These are phyloP conservation scores for Lentinula sp. DNA, from an alignment of 768 basidiomycete genomes.

Conservation along the genomic window DNA sequence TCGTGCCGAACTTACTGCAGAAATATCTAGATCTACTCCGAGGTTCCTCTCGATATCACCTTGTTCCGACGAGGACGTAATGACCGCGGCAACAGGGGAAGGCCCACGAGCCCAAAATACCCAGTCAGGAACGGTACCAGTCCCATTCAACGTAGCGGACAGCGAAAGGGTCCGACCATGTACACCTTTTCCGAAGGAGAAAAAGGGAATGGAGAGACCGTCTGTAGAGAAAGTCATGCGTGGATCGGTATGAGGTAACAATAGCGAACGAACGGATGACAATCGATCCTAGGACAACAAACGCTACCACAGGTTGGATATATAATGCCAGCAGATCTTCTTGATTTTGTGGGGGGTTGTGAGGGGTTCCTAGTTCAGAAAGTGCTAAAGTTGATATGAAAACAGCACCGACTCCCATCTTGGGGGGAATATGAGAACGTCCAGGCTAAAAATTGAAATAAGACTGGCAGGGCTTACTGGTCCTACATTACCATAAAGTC, in stretches of 20 bases:
- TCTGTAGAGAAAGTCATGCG: slow-evolving; percentile 28
- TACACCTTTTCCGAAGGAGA: slow-evolving; percentile 44
- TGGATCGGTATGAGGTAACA: neutral
- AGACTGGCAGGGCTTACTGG: slow-evolving; percentile 34
- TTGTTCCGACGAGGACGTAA: slow-evolving; percentile 1
- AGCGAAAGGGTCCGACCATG: slow-evolving; percentile 42
- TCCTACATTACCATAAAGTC: slow-evolving; percentile 24
- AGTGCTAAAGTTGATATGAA: slow-evolving; percentile 80
- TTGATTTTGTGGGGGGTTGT: slow-evolving; percentile 57
- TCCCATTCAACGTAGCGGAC: slow-evolving; percentile 34
- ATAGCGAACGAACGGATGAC: slow-evolving; percentile 54
- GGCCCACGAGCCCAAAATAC: slow-evolving; percentile 25
- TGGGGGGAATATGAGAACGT: slow-evolving; percentile 20
- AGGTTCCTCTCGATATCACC: slow-evolving; percentile 6
- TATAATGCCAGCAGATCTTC: slow-evolving; percentile 66
- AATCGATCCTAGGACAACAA: slow-evolving; percentile 84
- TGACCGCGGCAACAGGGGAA: slow-evolving; percentile 1
- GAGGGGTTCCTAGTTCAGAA: slow-evolving; percentile 50
- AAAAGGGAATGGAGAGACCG: slow-evolving; percentile 66
- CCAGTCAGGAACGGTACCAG: slow-evolving; percentile 38
- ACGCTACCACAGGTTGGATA: slow-evolving; percentile 81
- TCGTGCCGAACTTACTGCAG: slow-evolving; percentile 26
- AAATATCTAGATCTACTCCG: slow-evolving; percentile 8
- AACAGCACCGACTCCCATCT: slow-evolving; percentile 88
- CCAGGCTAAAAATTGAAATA: neutral